Evolutionary conservation across 1,284 basidiomycete genomes (phyloP), one percentile per base, ranked within the genome.

Genomic region (Trametes pubescens): DNA sequence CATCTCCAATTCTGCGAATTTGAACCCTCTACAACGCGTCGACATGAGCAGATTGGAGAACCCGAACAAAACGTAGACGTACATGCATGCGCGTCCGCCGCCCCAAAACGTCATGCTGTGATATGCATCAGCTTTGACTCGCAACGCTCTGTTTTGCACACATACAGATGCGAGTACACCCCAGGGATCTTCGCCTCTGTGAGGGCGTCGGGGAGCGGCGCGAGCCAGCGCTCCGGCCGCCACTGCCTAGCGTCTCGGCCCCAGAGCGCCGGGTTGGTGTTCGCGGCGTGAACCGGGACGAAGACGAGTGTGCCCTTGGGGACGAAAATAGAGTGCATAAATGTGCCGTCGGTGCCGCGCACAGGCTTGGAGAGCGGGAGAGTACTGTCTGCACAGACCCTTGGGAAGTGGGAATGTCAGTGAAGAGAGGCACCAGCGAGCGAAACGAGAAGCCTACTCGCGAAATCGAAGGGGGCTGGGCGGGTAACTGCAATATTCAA

Each of bases 221-320:
- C 54, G 7, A 75, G 63, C 73, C 73, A 75, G 13, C 74, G 69
- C 49, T 75, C 72, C 0, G 73, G 73, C 80, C 74, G 82, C 76
- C 83, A 87, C 59, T 85, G 80, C 21, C 66, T 64, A 5, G 83
- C 80, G 69, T 88, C 86, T 38, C 81, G 77, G 9, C 86, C 86
- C 86, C 86, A 88, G 7, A 87, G 72, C 2, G 76, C 73, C 61
- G 77, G 79, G 35, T 76, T 72, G 9, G 77, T 69, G 67, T 88
- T 86, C 38, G 85, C 68, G 0, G 76, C 72, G 2, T 79, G 64
- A n/a, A 87, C 82, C 0, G 84, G 82, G 37, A 87, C 75, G 16
- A 81, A 62, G 0, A 87, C 62, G 0, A 72, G 68, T 54, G 86
- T 82, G 4, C 83, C 85, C 66, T 84, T 82, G 29, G 73, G 65